Evolutionary conservation across 2,329 filamentous ascomycete genomes (phyloP).

Genomic region (Fusarium sp.): DNA sequence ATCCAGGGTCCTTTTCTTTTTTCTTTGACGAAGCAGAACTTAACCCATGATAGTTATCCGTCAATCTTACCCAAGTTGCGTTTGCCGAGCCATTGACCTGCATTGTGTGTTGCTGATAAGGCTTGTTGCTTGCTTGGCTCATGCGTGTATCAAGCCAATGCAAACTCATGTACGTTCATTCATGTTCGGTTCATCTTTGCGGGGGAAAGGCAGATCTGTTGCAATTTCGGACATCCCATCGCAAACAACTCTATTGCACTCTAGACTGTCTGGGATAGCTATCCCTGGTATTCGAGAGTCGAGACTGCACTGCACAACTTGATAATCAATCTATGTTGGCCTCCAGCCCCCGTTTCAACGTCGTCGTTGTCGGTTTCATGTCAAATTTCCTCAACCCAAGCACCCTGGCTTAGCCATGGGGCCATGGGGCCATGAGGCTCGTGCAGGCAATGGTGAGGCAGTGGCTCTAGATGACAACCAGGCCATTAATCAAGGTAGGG

Average conservation of each 20-base stretch:
- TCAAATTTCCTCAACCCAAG: slow-evolving; percentile 22
- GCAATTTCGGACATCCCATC: slow-evolving; percentile 2
- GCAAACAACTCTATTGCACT: not conserved
- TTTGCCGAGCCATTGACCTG: not conserved
- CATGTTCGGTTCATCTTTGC: too few species aligned
- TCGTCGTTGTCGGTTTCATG: slow-evolving; percentile 24
- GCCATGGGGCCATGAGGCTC: slow-evolving; percentile 27
- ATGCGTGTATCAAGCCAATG: too few species aligned
- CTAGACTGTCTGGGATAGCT: not conserved
- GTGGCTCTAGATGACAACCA: slow-evolving; percentile 19
- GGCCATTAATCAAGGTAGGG: slow-evolving; percentile 9
- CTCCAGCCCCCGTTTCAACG: slow-evolving; percentile 37
- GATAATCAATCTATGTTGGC: too few species aligned
- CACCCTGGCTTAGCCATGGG: slow-evolving; percentile 6
- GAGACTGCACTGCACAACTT: not conserved
- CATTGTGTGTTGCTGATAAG: not conserved
- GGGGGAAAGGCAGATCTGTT: too few species aligned
- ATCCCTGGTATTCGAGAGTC: not conserved
- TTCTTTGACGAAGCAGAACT: slow-evolving; percentile 16
- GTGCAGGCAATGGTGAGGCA: slow-evolving; percentile 41
- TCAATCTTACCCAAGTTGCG: slow-evolving; percentile 1
- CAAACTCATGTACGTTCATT: too few species aligned
- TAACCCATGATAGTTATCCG: slow-evolving; percentile 8
- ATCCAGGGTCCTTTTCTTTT: slow-evolving; percentile 17
- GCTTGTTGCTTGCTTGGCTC: too few species aligned